These are phyloP conservation scores for Suhomyces canberraensis DNA, from an alignment of 805 yeast genomes.

Conservation along the genomic window DNA sequence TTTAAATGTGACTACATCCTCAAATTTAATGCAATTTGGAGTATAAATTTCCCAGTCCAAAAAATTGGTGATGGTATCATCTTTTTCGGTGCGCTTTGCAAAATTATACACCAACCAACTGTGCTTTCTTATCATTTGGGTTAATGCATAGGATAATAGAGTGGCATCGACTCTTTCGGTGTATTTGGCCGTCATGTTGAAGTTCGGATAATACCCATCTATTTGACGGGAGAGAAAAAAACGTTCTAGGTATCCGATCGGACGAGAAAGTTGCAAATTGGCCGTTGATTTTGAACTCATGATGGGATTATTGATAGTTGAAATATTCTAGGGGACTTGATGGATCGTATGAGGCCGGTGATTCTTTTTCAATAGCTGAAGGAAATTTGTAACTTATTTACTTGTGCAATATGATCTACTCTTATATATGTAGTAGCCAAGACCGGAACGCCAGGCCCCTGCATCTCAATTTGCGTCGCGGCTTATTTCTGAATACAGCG, in stretches of 20 bases:
- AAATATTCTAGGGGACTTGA: not conserved
- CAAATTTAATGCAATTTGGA: constrained; percentile 6
- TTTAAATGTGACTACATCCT: constrained; percentile 6
- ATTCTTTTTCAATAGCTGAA: too few species aligned
- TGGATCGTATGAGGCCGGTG: not conserved
- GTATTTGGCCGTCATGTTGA: constrained; percentile 8
- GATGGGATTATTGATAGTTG: not conserved
- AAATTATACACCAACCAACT: constrained; percentile 9
- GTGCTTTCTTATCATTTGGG: constrained; percentile 4
- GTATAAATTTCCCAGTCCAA: constrained; percentile 7
- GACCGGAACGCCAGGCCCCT: not conserved
- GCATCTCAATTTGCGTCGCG: too few species aligned
- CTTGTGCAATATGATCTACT: too few species aligned
- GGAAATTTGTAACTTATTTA: too few species aligned
- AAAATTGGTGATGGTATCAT: constrained; percentile 3
- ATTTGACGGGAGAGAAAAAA: constrained; percentile 10
- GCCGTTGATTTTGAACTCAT: not conserved
- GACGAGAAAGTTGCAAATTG: not conserved
- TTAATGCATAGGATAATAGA: constrained; percentile 8
- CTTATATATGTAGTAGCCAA: too few species aligned
- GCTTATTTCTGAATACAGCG: too few species aligned
- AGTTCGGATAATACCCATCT: constrained; percentile 8
- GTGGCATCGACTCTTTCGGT: constrained; percentile 1
- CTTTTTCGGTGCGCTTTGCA: not conserved
- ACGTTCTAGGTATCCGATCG: constrained; percentile 3